These are phyloP conservation scores for Boletus huronensis DNA, from an alignment of 768 basidiomycete species.

Conservation along the genomic window DNA sequence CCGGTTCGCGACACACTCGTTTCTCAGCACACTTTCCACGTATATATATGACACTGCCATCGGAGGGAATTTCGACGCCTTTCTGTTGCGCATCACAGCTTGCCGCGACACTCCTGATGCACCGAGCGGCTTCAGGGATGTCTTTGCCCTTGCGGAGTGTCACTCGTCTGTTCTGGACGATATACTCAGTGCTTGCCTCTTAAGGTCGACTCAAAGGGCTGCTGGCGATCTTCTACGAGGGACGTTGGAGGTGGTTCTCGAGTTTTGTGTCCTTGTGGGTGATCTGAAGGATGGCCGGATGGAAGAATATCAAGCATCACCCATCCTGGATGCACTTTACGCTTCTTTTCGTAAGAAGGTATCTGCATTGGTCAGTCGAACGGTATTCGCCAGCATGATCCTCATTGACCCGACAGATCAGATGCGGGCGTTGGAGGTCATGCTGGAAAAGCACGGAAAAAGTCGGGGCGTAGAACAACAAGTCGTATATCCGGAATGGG, in stretches of 20 bases:
- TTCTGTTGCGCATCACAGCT: conserved; percentile 45
- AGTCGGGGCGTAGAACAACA: conserved; percentile 17
- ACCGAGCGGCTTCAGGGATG: conserved; percentile 50
- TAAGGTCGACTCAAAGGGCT: conserved; percentile 63
- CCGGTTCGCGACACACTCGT: conserved; percentile 70
- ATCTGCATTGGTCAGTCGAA: conserved; percentile 50
- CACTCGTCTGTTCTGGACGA: conserved; percentile 72
- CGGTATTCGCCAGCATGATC: neutral
- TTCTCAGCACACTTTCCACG: conserved; percentile 60
- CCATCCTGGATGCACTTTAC: conserved; percentile 51
- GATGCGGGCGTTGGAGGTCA: conserved; percentile 52
- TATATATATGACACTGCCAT: conserved; percentile 85
- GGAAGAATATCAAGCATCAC: conserved; percentile 64
- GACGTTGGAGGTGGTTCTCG: conserved; percentile 61
- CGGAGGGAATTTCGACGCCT: conserved; percentile 68
- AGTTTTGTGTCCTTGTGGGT: conserved; percentile 62
- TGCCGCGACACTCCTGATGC: conserved; percentile 19
- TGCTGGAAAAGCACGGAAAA: conserved; percentile 51
- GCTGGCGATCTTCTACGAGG: conserved; percentile 63
- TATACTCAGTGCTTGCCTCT: conserved; percentile 70
- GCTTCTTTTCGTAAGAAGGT: conserved; percentile 53
- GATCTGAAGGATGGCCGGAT: conserved; percentile 52
- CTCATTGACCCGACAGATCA: conserved; percentile 26
- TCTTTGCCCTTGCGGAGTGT: conserved; percentile 64
- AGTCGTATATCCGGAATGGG: conserved; percentile 25